A percentile compares a stretch with the other conserved stretches of the same genome.
Conservation (phyloP, 805 yeast species). For the Grigorovia transvaalensis region DNA sequence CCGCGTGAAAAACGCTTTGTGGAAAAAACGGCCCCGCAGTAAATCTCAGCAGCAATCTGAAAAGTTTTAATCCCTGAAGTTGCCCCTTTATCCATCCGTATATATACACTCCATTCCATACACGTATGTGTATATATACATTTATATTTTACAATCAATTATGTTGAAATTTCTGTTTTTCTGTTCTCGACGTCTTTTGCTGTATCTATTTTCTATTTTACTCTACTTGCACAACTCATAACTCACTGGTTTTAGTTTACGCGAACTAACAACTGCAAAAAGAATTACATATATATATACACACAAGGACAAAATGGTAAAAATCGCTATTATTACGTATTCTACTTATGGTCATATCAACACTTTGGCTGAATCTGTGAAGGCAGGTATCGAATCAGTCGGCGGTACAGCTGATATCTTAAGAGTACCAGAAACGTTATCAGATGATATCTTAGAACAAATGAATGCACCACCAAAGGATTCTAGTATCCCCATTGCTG, state of each 20-base stretch:
- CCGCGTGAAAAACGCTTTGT: neutral
- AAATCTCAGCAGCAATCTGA: neutral
- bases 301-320: slow-evolving; percentile 17
- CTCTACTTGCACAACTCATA: neutral
- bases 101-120: no score
- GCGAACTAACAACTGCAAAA: neutral
- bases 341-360: slow-evolving; percentile 74
- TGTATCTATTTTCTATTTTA: neutral
- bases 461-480: slow-evolving; percentile 63
- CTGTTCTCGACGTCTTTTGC: neutral
- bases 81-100: neutral
- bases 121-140: no score
- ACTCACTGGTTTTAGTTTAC: neutral
- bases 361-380: slow-evolving; percentile 54
- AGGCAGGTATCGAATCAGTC: slow-evolving; percentile 59
- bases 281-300: no score
- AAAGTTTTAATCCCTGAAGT: neutral
- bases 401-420: slow-evolving; percentile 62
- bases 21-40: neutral
- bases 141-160: no score
- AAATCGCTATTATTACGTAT: slow-evolving; percentile 49
- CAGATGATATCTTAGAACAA: slow-evolving; percentile 43
- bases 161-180: no score
- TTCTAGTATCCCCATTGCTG: slow-evolving; percentile 45
- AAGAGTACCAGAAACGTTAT: slow-evolving; percentile 70